Evolutionary conservation across 2,329 filamentous ascomycete genomes (phyloP), one percentile per base, ranked within the genome.

Genomic region (Curvularia hawaiiensis): DNA sequence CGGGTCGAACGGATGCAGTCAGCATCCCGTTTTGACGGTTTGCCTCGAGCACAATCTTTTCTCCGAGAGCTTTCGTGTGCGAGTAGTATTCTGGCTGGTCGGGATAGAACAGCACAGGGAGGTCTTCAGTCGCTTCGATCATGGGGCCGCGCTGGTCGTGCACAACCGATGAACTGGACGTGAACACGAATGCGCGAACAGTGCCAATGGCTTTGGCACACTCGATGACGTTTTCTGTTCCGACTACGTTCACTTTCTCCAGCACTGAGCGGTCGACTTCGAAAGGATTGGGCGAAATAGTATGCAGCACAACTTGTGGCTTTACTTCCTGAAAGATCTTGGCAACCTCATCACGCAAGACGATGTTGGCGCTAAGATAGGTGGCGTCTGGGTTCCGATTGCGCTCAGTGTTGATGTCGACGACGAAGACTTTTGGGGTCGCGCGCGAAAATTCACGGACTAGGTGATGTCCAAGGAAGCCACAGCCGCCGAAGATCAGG

Each of bases 381-480:
- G 43, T 46, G 43, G 43, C 43, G 8, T 46, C 11, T 46, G 26
- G 43, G 10, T 31, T 31, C 11, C 43, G 43, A 31, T 46, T 46
- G 26, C 43, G 43, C 43, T 46, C 43, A 22, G 43, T 31, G 43
- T 46, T 46, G 20, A 46, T 14, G 28, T 46, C 43, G 10, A 20
- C 43, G 43, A 31, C 43, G n/a, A 31, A 18, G 43, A 46, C 20
- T 14, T 31, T 46, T 16, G 43, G 43, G 11, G 16, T 30, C 28
- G n/a, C 26, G 26, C 28, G 24, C 11, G 28, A n/a, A 46, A 46
- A 46, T 44, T 79, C 69, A 28, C 74, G 69, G 38, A 80, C 79
- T 54, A 82, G 78, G 63, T 80, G 78, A 49, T 77, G 69, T 31
- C 80, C 80, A 6, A 82, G 72, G 61, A 82, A 80, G 14, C 80